Evolutionary conservation across 345 rosid species (phyloP).

Genomic region (Populus deltoides): DNA sequence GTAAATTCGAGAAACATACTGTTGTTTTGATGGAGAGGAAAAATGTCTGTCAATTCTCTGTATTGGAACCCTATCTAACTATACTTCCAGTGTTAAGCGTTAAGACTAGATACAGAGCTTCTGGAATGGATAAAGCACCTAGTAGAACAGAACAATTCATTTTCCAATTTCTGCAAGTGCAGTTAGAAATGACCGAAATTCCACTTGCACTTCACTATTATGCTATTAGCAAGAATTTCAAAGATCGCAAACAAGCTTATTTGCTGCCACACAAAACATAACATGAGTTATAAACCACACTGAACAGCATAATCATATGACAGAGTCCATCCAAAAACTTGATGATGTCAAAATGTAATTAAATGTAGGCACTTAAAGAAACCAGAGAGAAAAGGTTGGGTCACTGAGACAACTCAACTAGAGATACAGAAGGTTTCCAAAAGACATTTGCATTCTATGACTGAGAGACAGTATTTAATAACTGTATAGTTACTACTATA

Average conservation of each 20-base stretch:
- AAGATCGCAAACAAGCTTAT: not conserved
- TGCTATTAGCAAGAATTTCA: not conserved
- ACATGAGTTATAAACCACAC: not conserved
- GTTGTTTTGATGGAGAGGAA: not conserved
- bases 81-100: not conserved
- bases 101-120: not conserved
- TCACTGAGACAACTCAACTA: not conserved
- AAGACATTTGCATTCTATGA: slow-evolving; percentile 2
- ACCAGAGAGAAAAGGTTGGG: not conserved
- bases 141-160: not conserved
- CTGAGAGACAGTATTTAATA: not conserved
- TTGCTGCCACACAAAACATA: not conserved
- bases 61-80: not conserved
- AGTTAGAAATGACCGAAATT: not conserved
- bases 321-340: not conserved
- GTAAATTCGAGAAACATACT: not conserved
- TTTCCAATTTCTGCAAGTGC: not conserved
- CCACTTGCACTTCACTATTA: not conserved
- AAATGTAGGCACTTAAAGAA: not conserved
- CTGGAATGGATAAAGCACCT: not conserved
- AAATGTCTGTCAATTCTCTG: not conserved
- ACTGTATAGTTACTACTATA: not conserved
- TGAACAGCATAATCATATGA: not conserved
- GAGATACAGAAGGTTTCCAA: not conserved
- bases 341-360: not conserved